Base-by-base conservation (phyloP, 2,329 filamentous ascomycete genomes). In the Fusarium buharicum region DNA sequence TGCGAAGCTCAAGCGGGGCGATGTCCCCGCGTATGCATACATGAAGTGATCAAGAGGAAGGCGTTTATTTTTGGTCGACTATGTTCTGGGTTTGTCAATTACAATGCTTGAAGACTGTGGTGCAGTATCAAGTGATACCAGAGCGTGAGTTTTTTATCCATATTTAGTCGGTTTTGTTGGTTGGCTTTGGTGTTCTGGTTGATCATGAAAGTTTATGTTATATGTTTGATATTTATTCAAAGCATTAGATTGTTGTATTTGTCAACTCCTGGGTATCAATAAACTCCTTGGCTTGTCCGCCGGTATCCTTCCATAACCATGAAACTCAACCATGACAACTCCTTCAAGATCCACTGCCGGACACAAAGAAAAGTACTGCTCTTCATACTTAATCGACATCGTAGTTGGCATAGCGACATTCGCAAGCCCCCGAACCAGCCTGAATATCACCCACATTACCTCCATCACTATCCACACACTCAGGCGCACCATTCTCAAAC, bases 381-480 rank as follows among this genome's bases (percentile, higher is more conserved):
- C n/a, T 10, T 20, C 14, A 43, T 41, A 18, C 28, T 36, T 40
- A 50, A 28, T 54, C 44, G 3, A 66, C 44, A 18, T 69, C 70
- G 41, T 72, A 74, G 51, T 76, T 80, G 12, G 70, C 66, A 55
- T 81, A 81, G 16, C 67, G 68, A 55, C 79, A 81, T 36, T 70
- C 62, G 50, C 79, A 81, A 12, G 70, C 67, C 6, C 75, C 75
- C 2, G 59, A 49, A 10, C 75, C 74, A 9, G 74, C 73, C 52
- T 77, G 75, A 4, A 79, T 67, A 47, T 75, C 68, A 0, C 75
- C 77, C 22, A 82, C 68, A n/a, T 51, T 53, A 1, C 70, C 68
- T 4, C 79, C 79, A 5, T 70, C 53, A 4, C 57, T 59, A 46
- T 81, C 76, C 45, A 75, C 79, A 72, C 88, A 90, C 17, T 79